Percentiles rank a stretch among this genome's conserved stretches.
These are phyloP conservation scores for Ceratocystis harringtonii DNA, from an alignment of 2,329 filamentous ascomycete genomes.

Conservation along the genomic window DNA sequence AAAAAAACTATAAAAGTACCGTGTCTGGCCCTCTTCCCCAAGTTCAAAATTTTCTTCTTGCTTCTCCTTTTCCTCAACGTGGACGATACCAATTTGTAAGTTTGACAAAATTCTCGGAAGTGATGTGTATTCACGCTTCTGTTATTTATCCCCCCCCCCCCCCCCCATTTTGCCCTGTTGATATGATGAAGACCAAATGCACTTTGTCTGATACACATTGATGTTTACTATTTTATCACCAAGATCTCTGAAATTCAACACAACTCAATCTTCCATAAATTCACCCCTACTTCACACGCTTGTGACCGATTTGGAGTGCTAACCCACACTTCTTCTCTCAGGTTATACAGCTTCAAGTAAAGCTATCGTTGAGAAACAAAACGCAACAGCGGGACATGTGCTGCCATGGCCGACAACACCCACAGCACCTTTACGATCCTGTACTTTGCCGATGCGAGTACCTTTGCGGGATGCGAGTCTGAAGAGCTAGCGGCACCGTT, in stretches of 20 bases:
- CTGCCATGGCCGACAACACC: neutral
- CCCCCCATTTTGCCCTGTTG: constrained; percentile 19
- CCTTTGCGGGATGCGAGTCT: constrained; percentile 51
- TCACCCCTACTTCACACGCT: neutral
- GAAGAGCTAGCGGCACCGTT: constrained; percentile 55
- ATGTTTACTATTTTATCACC: constrained; percentile 47
- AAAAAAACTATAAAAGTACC: constrained; percentile 12
- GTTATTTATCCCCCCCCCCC: neutral
- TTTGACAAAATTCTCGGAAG: constrained; percentile 9
- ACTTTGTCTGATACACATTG: constrained; percentile 44
- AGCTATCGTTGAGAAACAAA: neutral
- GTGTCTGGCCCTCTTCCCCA: neutral
- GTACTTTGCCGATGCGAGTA: constrained; percentile 65
- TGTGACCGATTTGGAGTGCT: neutral
- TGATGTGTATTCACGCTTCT: neutral
- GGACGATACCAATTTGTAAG: constrained; percentile 24
- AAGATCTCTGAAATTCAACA: constrained; percentile 51
- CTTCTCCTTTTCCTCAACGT: constrained; percentile 11
- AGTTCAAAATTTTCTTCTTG: constrained; percentile 3
- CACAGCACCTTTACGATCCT: constrained; percentile 48
- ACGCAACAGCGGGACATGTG: too few relatives aligned
- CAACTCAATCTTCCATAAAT: neutral
- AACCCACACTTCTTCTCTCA: neutral
- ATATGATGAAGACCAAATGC: constrained; percentile 39
- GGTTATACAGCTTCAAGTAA: neutral